These are phyloP conservation scores for Rhodotorula sp. DNA, from an alignment of 1,284 basidiomycete genomes.

Conservation along the genomic window DNA sequence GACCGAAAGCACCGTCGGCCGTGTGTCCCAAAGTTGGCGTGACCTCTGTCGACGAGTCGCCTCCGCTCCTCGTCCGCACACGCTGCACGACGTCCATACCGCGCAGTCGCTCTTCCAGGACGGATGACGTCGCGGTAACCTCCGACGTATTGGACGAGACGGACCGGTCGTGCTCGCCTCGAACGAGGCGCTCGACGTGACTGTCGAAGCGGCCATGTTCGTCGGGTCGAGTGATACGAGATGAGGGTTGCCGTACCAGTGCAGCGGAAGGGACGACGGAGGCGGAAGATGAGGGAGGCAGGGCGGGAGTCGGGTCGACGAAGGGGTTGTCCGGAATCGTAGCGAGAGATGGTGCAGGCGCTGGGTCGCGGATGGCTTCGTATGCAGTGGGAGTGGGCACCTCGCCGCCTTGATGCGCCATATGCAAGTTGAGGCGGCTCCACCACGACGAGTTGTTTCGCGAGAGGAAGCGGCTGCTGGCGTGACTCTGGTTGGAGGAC, in stretches of 20 bases:
- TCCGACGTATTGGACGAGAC: constrained; percentile 25
- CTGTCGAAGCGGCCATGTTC: constrained; percentile 21
- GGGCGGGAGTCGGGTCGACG: background rate
- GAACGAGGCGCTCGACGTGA: background rate
- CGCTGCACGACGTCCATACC: constrained; percentile 37
- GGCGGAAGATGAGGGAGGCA: background rate
- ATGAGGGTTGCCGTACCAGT: background rate
- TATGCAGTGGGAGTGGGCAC: constrained; percentile 24
- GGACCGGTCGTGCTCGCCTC: constrained; percentile 20
- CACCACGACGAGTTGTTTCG: constrained; percentile 32
- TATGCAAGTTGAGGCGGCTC: constrained; percentile 20
- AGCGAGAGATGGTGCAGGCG: constrained; percentile 15
- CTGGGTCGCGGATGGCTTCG: constrained; percentile 31
- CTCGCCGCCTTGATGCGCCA: background rate
- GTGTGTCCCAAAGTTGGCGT: constrained; percentile 12
- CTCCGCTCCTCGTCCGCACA: constrained; percentile 18
- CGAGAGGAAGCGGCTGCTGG: constrained; percentile 1
- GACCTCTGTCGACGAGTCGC: constrained; percentile 1
- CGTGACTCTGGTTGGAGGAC: background rate
- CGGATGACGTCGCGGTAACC: constrained; percentile 29
- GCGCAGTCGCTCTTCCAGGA: constrained; percentile 33
- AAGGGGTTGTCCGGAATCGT: constrained; percentile 14
- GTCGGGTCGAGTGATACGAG: background rate
- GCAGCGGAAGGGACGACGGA: background rate
- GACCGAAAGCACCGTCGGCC: constrained; percentile 1